Evolutionary conservation across 2,329 filamentous ascomycete species (phyloP), one percentile per base, ranked within the genome.

Genomic region (Huntiella abstrusa): DNA sequence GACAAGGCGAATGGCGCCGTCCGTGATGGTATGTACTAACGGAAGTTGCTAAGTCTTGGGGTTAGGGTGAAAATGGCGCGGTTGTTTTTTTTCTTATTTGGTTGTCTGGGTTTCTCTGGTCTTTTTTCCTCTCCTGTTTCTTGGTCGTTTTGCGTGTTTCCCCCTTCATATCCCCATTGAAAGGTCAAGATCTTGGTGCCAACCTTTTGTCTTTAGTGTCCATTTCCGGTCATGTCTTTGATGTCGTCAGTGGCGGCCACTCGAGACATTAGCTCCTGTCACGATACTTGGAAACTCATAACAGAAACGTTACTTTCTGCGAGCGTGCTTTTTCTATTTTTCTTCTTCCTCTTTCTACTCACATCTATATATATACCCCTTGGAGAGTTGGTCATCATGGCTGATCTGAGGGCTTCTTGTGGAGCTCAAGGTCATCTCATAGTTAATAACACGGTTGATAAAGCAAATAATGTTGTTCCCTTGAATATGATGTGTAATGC

Each of bases 161-260:
- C 51, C 43, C 36, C 40, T 47, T 33, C 48, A 32, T 10, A 43
- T 54, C 55, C 35, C 55, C 54, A 45, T 17, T 17, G 22, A 28
- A 28, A 28, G 22, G 22, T 28, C 22, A 28, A 28, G 22, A 28
- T 28, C 2, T 28, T 28, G 22, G 22, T 28, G 22, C 22, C 22
- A 28, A 28, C 22, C 22, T 28, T 28, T 28, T 28, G 22, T 28
- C 22, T 28, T 28, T 28, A 28, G 22, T 28, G 48, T 53, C 51
- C 56, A 57, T 53, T 54, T 56, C 53, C 53, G 55, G 50, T 53
- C 58, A 48, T 51, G 51, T 44, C 47, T 13, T 53, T 33, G 41
- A 54, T 48, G 54, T 55, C 48, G 54, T 57, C 37, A 55, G 56
- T 48, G 54, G 56, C 34, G 51, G 49, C 45, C 53, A 44, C 50